Percentiles rank a stretch among this genome's conserved stretches.
Evolutionary conservation across 306 rosid genomes (phyloP).

Genomic region (Prunus dulcis): DNA sequence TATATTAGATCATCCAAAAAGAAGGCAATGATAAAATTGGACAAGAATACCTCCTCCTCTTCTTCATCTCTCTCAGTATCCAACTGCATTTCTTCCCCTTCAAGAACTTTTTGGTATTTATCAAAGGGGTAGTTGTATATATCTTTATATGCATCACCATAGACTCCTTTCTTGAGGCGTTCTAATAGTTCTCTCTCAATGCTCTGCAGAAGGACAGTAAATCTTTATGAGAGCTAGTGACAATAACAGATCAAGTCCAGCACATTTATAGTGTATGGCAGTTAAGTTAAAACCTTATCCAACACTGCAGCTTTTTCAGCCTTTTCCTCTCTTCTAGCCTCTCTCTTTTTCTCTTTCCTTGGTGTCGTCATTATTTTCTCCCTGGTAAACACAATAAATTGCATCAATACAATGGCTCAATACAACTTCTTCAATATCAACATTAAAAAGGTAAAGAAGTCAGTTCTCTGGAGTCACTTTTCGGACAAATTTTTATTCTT

Average conservation of each 20-base stretch:
- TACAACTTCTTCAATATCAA: neutral
- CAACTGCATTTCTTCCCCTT: conserved; percentile 39
- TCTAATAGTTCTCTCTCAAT: conserved; percentile 71
- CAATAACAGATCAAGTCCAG: conserved; percentile 1
- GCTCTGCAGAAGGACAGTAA: conserved; percentile 42
- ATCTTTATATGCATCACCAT: conserved; percentile 60
- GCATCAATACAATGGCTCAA: neutral
- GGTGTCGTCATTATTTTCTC: conserved; percentile 86
- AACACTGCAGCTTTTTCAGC: conserved; percentile 69
- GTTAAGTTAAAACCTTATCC: conserved; percentile 52
- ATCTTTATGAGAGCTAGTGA: conserved; percentile 18
- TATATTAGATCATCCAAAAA: neutral
- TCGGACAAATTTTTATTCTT: no score
- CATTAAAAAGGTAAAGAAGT: neutral
- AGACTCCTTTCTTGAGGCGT: conserved; percentile 62
- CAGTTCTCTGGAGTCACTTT: no score
- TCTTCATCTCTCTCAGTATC: conserved; percentile 32
- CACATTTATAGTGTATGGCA: conserved; percentile 9
- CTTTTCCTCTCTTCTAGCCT: conserved; percentile 83
- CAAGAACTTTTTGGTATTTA: conserved; percentile 49
- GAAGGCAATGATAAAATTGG: neutral
- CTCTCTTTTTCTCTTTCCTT: conserved; percentile 80
- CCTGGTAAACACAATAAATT: conserved; percentile 35
- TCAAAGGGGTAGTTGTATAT: conserved; percentile 57
- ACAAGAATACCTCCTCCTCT: conserved; percentile 51